Evolutionary conservation across 2,329 filamentous ascomycete species (phyloP), one percentile per base, ranked within the genome.

Genomic region (Corniculantispora saksenae): DNA sequence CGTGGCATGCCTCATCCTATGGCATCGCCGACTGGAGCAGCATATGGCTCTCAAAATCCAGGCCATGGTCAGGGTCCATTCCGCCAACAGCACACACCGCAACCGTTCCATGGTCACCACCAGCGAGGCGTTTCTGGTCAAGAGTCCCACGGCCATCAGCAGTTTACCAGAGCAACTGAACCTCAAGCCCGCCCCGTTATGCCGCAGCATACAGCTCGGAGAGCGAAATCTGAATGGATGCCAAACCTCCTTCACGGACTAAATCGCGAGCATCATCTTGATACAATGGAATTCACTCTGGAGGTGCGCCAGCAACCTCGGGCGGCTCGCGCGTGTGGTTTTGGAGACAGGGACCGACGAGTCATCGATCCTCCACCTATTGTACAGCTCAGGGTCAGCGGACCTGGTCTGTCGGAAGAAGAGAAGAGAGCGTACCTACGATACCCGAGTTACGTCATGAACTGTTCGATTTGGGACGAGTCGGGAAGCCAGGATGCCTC

Each of bases 341-440:
- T 93, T 74, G 92, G 92, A 66, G 92, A 94, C 76, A 84, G 91
- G 68, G 92, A 95, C 73, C 86, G 92, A 47, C 85, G 92, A 67
- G 91, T 93, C 19, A 91, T 95, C 68, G 92, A 95, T 72, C 92
- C 92, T 48, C 92, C 92, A 2, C 92, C 92, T 17, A 94, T 95
- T 72, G 85, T 95, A 25, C 88, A 94, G 73, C 84, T 94, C 55
- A 80, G 82, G 32, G 85, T 93, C 64, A 85, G 87, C 60, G 85
- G 89, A 67, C 81, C 85, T 1, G 80, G 74, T 23, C 73, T 83
- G 29, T 81, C 85, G 13, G 77, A 81, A 48, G 84, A 87, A 54
- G 88, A 92, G 68, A 77, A 82, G 19, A 75, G 72, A 45, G 72
- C 74, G 2, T 80, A 80, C 55, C 73, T 91, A 29, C 84, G 86